phyloP scores from a whole-genome alignment of 1,284 basidiomycete genomes.

The Athelia sp. region DNA sequence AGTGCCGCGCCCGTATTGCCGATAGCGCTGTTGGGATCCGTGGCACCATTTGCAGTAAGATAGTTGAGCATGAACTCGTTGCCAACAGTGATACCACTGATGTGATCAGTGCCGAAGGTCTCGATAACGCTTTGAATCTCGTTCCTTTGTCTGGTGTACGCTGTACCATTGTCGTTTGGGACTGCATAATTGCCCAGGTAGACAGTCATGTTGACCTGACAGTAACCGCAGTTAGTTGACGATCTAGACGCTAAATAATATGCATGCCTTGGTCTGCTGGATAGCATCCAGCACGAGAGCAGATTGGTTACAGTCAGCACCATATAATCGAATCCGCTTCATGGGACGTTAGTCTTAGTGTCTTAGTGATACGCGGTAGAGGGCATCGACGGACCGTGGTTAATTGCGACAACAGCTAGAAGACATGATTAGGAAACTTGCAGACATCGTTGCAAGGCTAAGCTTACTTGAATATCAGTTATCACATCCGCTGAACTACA shows the following conservation, averaged over 20 bases:
- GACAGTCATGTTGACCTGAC: conserved; percentile 70
- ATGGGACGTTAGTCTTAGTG: not conserved
- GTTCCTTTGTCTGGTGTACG: conserved; percentile 72
- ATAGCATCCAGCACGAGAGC: conserved; percentile 58
- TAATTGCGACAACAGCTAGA: conserved; percentile 52
- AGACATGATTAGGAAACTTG: not conserved
- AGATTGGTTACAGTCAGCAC: conserved; percentile 54
- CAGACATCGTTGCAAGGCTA: conserved; percentile 10
- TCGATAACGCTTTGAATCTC: conserved; percentile 64
- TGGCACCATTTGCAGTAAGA: conserved; percentile 38
- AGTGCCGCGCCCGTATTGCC: conserved; percentile 39
- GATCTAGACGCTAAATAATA: no score
- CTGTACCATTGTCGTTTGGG: conserved; percentile 56
- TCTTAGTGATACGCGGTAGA: no score
- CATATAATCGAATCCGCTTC: conserved; percentile 51
- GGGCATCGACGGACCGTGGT: conserved; percentile 32
- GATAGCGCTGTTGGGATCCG: conserved; percentile 45
- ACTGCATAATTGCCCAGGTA: conserved; percentile 80
- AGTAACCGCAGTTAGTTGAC: no score
- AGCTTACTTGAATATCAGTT: conserved; percentile 43
- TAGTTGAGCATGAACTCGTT: conserved; percentile 83
- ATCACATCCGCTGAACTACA: conserved; percentile 33
- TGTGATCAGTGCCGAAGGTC: conserved; percentile 74
- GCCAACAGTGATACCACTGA: conserved; percentile 78
- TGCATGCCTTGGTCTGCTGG: conserved; percentile 63